These are phyloP conservation scores for Eragrostis tef DNA, from an alignment of 202 grass and related monocot species.

Conservation along the genomic window DNA sequence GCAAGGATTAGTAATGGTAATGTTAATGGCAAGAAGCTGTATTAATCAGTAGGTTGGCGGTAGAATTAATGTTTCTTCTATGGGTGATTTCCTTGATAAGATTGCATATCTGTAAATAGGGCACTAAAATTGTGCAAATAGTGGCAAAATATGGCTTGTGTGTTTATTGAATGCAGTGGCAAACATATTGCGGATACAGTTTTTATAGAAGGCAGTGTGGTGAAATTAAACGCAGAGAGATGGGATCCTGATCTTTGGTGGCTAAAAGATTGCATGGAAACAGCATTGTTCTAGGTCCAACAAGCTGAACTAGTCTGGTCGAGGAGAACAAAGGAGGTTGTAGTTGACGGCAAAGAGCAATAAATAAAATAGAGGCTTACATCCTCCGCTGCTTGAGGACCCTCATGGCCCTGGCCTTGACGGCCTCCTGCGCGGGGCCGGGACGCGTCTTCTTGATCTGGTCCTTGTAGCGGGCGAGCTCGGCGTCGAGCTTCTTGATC, in stretches of 20 bases:
- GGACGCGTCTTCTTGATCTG: constrained; percentile 97
- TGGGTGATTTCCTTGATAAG: neutral
- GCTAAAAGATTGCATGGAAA: neutral
- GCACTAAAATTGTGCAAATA: no score
- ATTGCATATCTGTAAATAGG: neutral
- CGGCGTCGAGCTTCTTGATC: constrained; percentile 93
- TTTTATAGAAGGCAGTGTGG: neutral
- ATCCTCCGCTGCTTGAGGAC: constrained; percentile 90
- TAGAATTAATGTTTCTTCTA: neutral
- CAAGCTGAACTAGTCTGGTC: neutral
- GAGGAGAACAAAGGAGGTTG: neutral
- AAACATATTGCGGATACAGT: neutral
- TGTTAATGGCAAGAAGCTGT: neutral
- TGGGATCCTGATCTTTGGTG: neutral
- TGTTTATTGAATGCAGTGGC: neutral
- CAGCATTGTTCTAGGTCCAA: neutral
- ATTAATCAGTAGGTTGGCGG: neutral
- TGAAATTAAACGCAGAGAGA: neutral
- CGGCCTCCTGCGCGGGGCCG: constrained; percentile 91
- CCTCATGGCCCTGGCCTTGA: constrained; percentile 95
- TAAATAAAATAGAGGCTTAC: constrained; percentile 31
- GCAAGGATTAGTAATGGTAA: neutral
- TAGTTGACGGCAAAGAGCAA: neutral
- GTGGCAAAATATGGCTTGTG: no score
- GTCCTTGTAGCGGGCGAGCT: constrained; percentile 95